Percentiles rank a stretch among this genome's conserved stretches.
Evolutionary conservation across 768 basidiomycete species (phyloP).

Genomic region (Pleurotus djamor): DNA sequence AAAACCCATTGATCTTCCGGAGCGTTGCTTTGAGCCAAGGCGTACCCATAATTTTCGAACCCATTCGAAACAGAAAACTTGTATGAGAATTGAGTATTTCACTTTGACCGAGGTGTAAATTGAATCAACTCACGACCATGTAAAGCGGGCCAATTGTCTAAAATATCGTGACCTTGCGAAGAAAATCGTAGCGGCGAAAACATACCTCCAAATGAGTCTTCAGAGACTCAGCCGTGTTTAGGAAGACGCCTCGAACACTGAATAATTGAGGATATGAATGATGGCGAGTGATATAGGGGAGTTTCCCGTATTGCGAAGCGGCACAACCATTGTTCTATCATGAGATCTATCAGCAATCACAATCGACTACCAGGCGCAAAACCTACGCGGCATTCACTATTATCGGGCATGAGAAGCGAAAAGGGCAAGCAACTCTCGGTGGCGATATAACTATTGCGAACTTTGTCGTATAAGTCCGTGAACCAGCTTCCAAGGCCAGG

Average conservation of each 20-base stretch:
- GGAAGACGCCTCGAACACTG: not conserved
- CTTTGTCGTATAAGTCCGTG: not conserved
- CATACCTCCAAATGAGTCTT: not conserved
- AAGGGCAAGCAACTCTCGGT: not conserved
- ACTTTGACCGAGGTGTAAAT: not conserved
- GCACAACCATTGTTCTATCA: not conserved
- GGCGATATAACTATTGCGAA: not conserved
- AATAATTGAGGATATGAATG: not conserved
- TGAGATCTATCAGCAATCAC: not conserved
- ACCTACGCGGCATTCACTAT: not conserved
- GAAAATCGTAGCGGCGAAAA: not conserved
- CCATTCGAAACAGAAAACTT: not conserved
- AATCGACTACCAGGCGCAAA: not conserved
- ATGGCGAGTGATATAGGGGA: not conserved
- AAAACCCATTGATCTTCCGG: not conserved
- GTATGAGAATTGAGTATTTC: not conserved
- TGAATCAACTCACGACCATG: not conserved
- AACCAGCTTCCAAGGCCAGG: not conserved
- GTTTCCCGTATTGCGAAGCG: not conserved
- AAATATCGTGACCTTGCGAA: not conserved
- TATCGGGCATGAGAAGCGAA: not conserved
- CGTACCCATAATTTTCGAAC: not conserved
- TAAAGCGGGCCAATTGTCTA: not conserved
- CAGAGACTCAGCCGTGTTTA: not conserved
- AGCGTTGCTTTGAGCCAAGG: not conserved